Evolutionary conservation across 495 filamentous ascomycete genomes (phyloP), one percentile per base, ranked within the genome.

Genomic region (Trichoderma reesei): DNA sequence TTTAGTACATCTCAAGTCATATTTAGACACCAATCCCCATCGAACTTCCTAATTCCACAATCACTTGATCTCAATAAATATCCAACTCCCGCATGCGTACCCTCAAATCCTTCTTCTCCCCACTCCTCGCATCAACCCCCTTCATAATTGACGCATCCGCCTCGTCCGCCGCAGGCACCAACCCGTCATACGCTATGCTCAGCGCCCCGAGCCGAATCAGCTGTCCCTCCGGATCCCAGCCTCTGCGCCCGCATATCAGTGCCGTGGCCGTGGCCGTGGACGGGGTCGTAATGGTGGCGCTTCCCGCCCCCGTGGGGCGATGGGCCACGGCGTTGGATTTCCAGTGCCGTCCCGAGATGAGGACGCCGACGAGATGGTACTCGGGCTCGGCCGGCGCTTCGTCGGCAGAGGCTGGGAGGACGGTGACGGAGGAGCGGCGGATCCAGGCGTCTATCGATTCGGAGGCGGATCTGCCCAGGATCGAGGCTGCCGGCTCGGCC

Each of bases 21-120:
- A 39, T 7, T 39, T 39, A 39, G 0, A 39, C 6, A 7, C 38
- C 38, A 4, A 39, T 11, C 44, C 20, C 44, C 44, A 48, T 48
- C 26, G 41, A 16, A 16, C 13, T 18, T 10, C 14, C 31, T 20
- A 13, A 34, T 34, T 10, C 11, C 20, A 54, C 18, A 54, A 26
- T 26, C 14, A 31, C 5, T 54, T 7, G 5, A 18, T 10, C 9
- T 61, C 59, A 63, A 20, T 63, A 63, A 14, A 63, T 46, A 33
- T 63, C 61, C 31, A 63, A n/a, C 31, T 63, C 61, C 20, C 61
- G 38, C n/a, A 63, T 9, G 20, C 16, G 9, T 8, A 63, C 61
- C 3, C 31, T 41, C 20, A 46, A 34, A 46, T 63, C 61, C 39
- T 42, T 42, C 61, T 42, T 63, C 39, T 63, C 61, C 13, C 16